Percentiles rank a stretch among this genome's conserved stretches.
Evolutionary conservation across 129 eudicot genomes (phyloP).

Genomic region (Calendula officinalis): DNA sequence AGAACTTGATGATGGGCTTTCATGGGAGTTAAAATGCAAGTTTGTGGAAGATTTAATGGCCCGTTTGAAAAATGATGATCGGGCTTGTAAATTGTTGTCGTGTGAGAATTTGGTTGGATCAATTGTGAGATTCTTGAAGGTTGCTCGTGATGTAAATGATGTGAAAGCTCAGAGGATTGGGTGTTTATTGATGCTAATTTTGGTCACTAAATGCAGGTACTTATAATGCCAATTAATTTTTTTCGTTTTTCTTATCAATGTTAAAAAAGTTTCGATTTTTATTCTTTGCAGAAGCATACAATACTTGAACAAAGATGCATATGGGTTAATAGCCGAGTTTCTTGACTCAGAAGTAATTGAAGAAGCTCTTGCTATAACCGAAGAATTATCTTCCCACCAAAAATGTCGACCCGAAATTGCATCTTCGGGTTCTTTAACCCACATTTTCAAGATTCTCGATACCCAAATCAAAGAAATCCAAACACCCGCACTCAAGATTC

Average conservation of each 20-base stretch:
- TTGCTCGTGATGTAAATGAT: constrained; percentile 45
- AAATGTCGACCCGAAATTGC: constrained; percentile 34
- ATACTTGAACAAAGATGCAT: constrained; percentile 48
- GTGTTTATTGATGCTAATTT: constrained; percentile 42
- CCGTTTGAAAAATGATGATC: constrained; percentile 41
- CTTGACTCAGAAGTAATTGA: constrained; percentile 51
- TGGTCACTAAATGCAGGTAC: constrained; percentile 64
- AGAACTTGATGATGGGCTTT: constrained; percentile 45
- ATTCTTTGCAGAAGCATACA: constrained; percentile 38
- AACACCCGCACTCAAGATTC: constrained; percentile 50
- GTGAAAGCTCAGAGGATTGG: constrained; percentile 68
- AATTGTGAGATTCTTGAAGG: constrained; percentile 53
- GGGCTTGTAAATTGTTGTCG: constrained; percentile 35
- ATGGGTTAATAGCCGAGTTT: constrained; percentile 53
- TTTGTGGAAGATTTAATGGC: constrained; percentile 45
- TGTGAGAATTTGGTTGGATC: constrained; percentile 44
- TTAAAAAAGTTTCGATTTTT: neutral
- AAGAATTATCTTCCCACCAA: constrained; percentile 45
- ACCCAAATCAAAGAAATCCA: constrained; percentile 40
- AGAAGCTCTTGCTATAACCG: constrained; percentile 67
- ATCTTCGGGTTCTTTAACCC: constrained; percentile 43
- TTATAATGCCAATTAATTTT: neutral
- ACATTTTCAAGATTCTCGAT: constrained; percentile 53
- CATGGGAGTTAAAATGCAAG: constrained; percentile 74
- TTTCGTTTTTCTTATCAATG: neutral